Evolutionary conservation across 2,329 filamentous ascomycete genomes (phyloP).

Genomic region (Knoxdaviesia proteae): DNA sequence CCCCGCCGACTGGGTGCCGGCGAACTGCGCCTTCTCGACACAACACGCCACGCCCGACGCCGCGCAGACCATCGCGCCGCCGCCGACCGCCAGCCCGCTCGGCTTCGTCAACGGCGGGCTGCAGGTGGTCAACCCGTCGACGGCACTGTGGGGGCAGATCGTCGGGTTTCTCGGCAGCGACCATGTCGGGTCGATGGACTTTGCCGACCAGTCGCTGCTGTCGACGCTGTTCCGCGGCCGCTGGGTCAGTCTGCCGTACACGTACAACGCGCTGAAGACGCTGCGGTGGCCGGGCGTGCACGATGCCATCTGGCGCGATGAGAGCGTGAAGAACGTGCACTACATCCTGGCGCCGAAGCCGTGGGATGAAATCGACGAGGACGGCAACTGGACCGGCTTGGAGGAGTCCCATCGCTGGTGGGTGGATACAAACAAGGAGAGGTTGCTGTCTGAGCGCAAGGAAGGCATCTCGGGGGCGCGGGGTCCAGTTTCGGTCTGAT

Average conservation of each 20-base stretch:
- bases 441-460: conserved; percentile 18
- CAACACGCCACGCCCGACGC: conserved; percentile 25
- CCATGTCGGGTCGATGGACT: conserved; percentile 18
- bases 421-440: conserved; percentile 25
- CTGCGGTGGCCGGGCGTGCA: conserved; percentile 32
- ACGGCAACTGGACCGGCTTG: conserved; percentile 20
- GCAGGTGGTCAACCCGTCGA: conserved; percentile 32
- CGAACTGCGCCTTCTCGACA: conserved; percentile 36
- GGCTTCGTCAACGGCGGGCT: conserved; percentile 32
- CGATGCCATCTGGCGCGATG: conserved; percentile 33
- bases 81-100: conserved; percentile 23
- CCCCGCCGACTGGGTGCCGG: conserved; percentile 43
- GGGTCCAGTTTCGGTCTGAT: too few relatives aligned
- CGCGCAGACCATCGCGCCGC: conserved; percentile 23
- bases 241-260: conserved; percentile 37
- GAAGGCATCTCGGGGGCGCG: conserved; percentile 12
- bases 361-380: conserved; percentile 28
- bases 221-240: conserved; percentile 30
- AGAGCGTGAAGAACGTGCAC: conserved; percentile 37
- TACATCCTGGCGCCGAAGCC: conserved; percentile 41
- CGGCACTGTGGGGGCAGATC: conserved; percentile 26
- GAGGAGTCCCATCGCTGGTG: conserved; percentile 35
- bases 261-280: conserved; percentile 44
- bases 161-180: conserved; percentile 24
- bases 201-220: conserved; percentile 38